A percentile compares a stretch with the other conserved stretches of the same genome.
phyloP scores from a whole-genome alignment of 495 filamentous ascomycete species.

The Aspergillus ellipticus region DNA sequence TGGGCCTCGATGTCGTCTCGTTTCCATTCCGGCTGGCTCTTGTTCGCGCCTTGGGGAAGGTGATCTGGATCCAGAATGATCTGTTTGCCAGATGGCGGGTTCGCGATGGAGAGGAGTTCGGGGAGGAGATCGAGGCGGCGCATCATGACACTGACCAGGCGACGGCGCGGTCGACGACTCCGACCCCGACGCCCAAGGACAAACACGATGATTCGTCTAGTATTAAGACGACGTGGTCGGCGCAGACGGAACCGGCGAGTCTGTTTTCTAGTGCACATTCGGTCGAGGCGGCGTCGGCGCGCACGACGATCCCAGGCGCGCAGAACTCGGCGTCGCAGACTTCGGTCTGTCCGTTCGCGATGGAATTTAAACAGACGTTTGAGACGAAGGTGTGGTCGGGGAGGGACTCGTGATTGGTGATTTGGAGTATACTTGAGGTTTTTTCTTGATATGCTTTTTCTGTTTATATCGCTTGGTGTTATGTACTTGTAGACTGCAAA shows the following conservation, averaged over 20 bases:
- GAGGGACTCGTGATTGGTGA: background rate
- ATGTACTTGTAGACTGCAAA: too few species aligned
- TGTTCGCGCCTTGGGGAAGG: background rate
- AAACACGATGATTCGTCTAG: background rate
- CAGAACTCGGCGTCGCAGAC: background rate
- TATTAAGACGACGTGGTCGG: background rate
- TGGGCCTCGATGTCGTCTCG: background rate
- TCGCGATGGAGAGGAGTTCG: background rate
- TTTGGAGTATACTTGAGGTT: too few species aligned
- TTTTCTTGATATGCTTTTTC: too few species aligned
- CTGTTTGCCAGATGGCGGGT: conserved; percentile 1
- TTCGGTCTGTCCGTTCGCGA: background rate
- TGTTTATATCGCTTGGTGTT: too few species aligned
- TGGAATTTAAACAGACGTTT: background rate
- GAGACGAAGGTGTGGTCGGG: conserved; percentile 3
- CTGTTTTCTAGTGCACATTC: background rate
- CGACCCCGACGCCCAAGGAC: background rate
- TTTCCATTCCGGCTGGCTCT: background rate
- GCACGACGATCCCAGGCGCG: background rate
- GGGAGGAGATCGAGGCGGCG: background rate
- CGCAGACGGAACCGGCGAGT: background rate
- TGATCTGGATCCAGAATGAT: conserved; percentile 3
- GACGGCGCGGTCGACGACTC: background rate
- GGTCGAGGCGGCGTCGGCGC: background rate
- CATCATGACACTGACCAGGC: background rate